phyloP scores from a whole-genome alignment of 306 rosid species.

The Pterocarpus macrocarpus region DNA sequence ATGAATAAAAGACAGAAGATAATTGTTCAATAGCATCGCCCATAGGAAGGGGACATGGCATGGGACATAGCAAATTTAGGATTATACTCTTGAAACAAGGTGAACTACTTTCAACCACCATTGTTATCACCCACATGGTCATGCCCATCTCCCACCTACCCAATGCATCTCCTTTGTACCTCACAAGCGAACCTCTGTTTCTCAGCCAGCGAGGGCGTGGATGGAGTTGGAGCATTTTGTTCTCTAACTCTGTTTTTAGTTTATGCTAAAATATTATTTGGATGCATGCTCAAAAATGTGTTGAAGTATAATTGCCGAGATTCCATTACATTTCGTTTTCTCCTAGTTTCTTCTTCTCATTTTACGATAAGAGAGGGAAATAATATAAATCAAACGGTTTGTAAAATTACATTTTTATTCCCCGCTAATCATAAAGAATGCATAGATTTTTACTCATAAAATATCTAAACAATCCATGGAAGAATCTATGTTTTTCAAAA shows the following conservation, averaged over 20 bases:
- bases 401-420: no score
- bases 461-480: no score
- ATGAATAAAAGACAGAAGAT: slow-evolving; percentile 14
- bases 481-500: no score
- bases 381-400: no score
- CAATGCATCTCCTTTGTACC: slow-evolving; percentile 13
- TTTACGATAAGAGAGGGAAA: background rate
- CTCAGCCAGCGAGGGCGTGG: slow-evolving; percentile 37
- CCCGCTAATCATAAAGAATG: background rate
- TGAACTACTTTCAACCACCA: slow-evolving; percentile 48
- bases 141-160: slow-evolving; percentile 28
- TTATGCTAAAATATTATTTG: background rate
- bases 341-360: background rate
- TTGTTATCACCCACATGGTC: slow-evolving; percentile 53
- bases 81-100: slow-evolving; percentile 27
- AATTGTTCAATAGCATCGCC: slow-evolving; percentile 33
- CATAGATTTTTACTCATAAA: no score
- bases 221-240: background rate
- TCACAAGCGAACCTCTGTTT: slow-evolving; percentile 28
- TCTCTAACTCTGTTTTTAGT: background rate
- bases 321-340: background rate
- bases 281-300: background rate
- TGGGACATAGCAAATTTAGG: slow-evolving; percentile 20
- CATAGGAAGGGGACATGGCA: background rate
- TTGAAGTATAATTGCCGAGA: background rate